Base-by-base conservation (phyloP, 768 basidiomycete species). In the Hygrocybe coccinea region DNA sequence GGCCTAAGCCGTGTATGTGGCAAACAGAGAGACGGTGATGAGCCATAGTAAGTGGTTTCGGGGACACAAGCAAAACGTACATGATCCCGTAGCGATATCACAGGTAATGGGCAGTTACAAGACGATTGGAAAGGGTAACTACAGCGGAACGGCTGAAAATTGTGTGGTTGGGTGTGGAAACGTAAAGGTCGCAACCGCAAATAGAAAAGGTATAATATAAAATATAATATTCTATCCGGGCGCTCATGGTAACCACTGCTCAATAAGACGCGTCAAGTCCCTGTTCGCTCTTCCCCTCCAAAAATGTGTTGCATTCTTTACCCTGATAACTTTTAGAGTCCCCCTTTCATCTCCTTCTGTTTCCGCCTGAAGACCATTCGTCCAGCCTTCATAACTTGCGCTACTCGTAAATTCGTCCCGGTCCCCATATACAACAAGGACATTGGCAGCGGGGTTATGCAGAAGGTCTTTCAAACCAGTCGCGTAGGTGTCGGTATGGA, bases 381-480 rank as follows among this genome's bases (percentile, higher is more conserved):
- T 67, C 89, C 88, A 91, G 9, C 62, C 59, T 39, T 76, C 74
- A 60, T 90, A 91, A 29, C 69, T 77, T 12, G 69, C 69, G 1
- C 65, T 67, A 1, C 78, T 68, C 2, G 89, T 90, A 62, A 91
- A 91, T 44, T 90, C 81, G 62, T 92, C 90, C 14, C 60, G 60
- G 59, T 86, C 82, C 0, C 90, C 91, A 56, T 80, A 83, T 5
- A 90, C 59, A 19, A 90, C 59, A 35, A 93, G 74, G 33, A 91
- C 71, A 54, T 79, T 79, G 2, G 78, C 76, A 1, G 65, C 61
- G 5, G 69, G 67, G 35, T 83, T 67, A 25, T 63, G 66, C 29
- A 87, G 57, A 35, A 91, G 76, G 9, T 70, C 66, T 25, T 75
- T 68, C 48, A 92, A 70, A 15, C 76, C 76, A 2, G 68, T 65